Percentiles rank a stretch among this genome's conserved stretches.
These are phyloP conservation scores for Hyaloscypha variabilis DNA, from an alignment of 495 filamentous ascomycete genomes.

Conservation along the genomic window DNA sequence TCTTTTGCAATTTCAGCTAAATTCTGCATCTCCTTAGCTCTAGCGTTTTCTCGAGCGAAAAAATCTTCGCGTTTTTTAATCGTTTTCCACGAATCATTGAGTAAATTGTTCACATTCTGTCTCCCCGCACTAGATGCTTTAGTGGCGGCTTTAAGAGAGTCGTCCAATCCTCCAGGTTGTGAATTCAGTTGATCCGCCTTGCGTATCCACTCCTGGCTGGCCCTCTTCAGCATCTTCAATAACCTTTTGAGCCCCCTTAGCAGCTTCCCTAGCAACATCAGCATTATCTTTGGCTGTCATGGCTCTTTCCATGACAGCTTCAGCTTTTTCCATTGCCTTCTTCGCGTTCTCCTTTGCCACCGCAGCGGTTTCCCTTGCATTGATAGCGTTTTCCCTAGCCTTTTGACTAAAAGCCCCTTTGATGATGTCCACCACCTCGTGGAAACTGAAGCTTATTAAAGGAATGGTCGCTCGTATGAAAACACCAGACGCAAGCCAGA, in stretches of 20 bases:
- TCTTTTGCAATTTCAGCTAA: background rate
- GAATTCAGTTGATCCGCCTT: background rate
- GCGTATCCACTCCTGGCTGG: background rate
- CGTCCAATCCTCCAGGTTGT: no score
- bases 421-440: background rate
- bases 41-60: no score
- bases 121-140: no score
- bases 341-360: background rate
- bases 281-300: no score
- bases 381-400: background rate
- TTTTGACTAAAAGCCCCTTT: background rate
- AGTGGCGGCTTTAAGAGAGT: no score
- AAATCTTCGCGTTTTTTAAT: no score
- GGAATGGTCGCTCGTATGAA: background rate
- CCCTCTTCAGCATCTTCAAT: background rate
- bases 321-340: background rate
- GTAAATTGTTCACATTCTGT: no score
- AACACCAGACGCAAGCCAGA: slow-evolving; percentile 33
- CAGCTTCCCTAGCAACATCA: no score
- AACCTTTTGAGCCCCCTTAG: background rate
- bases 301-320: background rate
- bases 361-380: background rate
- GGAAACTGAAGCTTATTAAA: background rate
- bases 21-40: background rate
- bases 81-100: no score